Evolutionary conservation across 805 yeast species (phyloP), one percentile per base, ranked within the genome.

Genomic region (Nakazawaea pomicola): DNA sequence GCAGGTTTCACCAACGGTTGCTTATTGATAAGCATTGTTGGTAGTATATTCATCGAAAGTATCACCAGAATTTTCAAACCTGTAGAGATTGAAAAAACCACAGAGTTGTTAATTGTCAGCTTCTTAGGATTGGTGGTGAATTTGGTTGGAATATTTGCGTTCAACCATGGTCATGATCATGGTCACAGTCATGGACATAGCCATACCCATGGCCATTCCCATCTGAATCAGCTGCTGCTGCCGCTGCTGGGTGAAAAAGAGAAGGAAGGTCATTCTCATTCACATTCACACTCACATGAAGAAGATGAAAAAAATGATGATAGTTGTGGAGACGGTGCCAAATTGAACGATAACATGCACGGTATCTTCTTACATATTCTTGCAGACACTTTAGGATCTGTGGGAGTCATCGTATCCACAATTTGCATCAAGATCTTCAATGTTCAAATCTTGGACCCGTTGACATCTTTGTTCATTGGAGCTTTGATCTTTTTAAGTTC

Each of bases 1-100:
- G 93, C 97, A 0, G 99, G 99, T 0, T 93, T 93, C 54, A 85
- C 98, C 4, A 93, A 93, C 58, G 99, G 96, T 4, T 83, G 95
- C 6, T 61, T 93, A 38, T 67, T 93, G 32, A 61, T 95, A 18
- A 96, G 95, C 2, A 91, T 93, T 34, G 90, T 93, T 18, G 82
- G 83, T 18, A 93, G 95, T 15, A 89, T 93, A 33, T 71, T 85
- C 18, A 79, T 86, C 47, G 96, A 93, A 59, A 93, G 97, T 0
- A 51, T 87, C 20, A 91, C 88, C 40, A 72, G 99, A 46, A 68
- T 93, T 21, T 69, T 78, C 34, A 72, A 79, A 49, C 98, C 98
- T 0, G 83, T 89, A 1, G 73, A 68, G 41, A 63, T 93, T 29
- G 83, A 84, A 49, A 82, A 79, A 49, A 88, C 96, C 1, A 80